phyloP scores from a whole-genome alignment of 2,329 filamentous ascomycete genomes.

The Fusarium sp. region DNA sequence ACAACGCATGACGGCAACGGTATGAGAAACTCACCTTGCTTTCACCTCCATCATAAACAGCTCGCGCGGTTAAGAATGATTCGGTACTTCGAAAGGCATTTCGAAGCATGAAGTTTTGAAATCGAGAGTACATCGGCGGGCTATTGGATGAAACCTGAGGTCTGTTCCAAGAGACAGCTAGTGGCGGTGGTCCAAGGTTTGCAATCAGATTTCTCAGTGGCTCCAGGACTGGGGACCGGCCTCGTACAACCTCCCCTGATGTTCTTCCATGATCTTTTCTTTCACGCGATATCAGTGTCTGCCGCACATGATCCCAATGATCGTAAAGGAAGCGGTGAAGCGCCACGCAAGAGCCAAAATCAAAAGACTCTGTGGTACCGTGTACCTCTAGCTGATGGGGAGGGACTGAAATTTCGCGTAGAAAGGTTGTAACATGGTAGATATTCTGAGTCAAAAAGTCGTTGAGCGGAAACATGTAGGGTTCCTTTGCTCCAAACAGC shows the following conservation, averaged over 20 bases:
- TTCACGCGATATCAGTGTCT: slow-evolving; percentile 70
- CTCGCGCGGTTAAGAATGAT: slow-evolving; percentile 70
- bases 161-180: slow-evolving; percentile 76
- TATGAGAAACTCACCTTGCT: slow-evolving; percentile 63
- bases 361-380: slow-evolving; percentile 64
- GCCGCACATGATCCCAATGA: slow-evolving; percentile 76
- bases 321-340: slow-evolving; percentile 77
- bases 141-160: slow-evolving; percentile 72
- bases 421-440: slow-evolving; percentile 72
- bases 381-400: slow-evolving; percentile 59
- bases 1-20: background rate
- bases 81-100: slow-evolving; percentile 74
- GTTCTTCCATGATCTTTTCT: slow-evolving; percentile 66
- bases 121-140: slow-evolving; percentile 72
- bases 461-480: slow-evolving; percentile 78
- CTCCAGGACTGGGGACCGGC: slow-evolving; percentile 68
- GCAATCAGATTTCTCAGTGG: slow-evolving; percentile 70
- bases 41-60: slow-evolving; percentile 77
- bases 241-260: slow-evolving; percentile 63
- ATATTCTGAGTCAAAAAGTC: slow-evolving; percentile 76
- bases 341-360: slow-evolving; percentile 77
- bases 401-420: slow-evolving; percentile 73
- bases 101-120: slow-evolving; percentile 78
- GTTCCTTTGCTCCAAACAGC: slow-evolving; percentile 76
- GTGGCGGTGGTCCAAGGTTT: slow-evolving; percentile 73